Conservation (phyloP, 257 asterid species). For the Solanum acaule region DNA sequence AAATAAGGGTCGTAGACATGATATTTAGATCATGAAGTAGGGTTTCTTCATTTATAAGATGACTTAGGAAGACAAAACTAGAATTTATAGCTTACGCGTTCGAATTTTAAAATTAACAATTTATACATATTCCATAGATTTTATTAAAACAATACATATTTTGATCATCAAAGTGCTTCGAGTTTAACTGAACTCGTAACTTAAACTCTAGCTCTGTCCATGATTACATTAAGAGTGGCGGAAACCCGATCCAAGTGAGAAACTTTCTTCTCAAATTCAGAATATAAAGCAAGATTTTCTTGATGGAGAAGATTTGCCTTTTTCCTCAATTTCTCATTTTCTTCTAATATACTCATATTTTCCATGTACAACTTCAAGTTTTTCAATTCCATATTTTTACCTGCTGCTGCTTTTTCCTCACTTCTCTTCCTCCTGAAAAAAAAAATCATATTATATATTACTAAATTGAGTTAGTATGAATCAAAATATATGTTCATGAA, state of each 20-base stretch:
- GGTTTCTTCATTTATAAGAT: neutral
- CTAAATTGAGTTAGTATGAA: neutral
- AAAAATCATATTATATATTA: neutral
- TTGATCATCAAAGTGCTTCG: neutral
- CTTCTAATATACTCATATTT: constrained; percentile 56
- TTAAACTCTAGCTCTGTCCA: neutral
- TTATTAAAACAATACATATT: neutral
- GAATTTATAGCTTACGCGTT: neutral
- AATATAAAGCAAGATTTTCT: constrained; percentile 55
- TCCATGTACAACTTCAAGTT: constrained; percentile 68
- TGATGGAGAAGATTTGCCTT: constrained; percentile 55
- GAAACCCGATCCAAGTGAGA: neutral
- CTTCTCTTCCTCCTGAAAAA: constrained; percentile 17
- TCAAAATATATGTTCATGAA: neutral
- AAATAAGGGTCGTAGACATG: neutral
- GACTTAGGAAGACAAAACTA: neutral
- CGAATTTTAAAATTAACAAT: neutral
- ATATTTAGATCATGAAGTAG: neutral
- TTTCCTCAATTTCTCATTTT: constrained; percentile 56
- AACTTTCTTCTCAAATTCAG: constrained; percentile 29
- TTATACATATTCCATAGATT: neutral
- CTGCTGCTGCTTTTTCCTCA: constrained; percentile 15
- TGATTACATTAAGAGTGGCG: neutral
- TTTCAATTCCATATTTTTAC: constrained; percentile 30
- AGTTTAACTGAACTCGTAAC: neutral